Base-by-base conservation (phyloP, 257 asterid species). In the Oldenlandia corymbosa region DNA sequence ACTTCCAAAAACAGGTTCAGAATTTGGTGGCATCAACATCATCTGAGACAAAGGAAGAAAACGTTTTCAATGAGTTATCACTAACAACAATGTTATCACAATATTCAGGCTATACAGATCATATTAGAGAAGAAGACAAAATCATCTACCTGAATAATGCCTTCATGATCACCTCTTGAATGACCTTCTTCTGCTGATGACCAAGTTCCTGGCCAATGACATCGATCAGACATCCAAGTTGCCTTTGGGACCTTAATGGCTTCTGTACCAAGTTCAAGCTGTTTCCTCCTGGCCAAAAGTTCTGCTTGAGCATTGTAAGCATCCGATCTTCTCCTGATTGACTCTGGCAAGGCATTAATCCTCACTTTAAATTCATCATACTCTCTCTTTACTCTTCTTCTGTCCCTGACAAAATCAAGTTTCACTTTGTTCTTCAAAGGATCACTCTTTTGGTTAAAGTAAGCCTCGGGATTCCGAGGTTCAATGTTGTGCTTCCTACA, bases 171-270 rank as follows among this genome's bases (percentile, higher is more conserved):
- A 26, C 94, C 95, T 73, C 79, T 76, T 0, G 97, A 79, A 64
- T 91, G 98, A 2, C 87, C 86, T 66, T 80, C 95, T 58, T 77
- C 83, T 0, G 77, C 81, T 0, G 94, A 84, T 14, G 86, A 58
- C 98, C 98, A 91, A 9, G 92, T 73, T 16, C 96, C 96, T 14
- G 88, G 96, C 98, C 98, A 91, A 12, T 84, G 88, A 67, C 86
- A 86, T 20, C 91, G 94, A 69, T 91, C 98, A 2, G 92, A 80
- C 98, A 88, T 91, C 98, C 96, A 91, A 42, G 92, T 88, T 28
- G 96, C 98, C 73, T 76, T 86, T 1, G 95, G 84, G 39, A 85
- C 81, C 72, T 80, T 86, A 12, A 81, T 9, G 0, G 86, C 73
- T 17, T 88, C 94, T 14, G 78, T 70, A 5, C 96, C 95, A 12